These are phyloP conservation scores for Diaporthe sp. DNA, from an alignment of 2,329 filamentous ascomycete genomes.

Conservation along the genomic window DNA sequence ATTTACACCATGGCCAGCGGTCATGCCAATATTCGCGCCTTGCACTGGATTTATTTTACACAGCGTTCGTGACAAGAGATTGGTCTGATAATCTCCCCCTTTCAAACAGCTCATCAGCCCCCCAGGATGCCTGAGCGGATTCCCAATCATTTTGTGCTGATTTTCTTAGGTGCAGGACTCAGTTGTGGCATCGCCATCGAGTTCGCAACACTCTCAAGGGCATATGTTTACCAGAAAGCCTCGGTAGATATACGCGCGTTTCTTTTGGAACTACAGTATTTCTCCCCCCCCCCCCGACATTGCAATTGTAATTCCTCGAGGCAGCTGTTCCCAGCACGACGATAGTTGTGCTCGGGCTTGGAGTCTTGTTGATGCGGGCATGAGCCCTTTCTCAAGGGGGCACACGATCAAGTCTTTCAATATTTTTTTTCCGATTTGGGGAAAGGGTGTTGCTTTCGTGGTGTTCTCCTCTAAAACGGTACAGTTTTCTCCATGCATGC, in stretches of 20 bases:
- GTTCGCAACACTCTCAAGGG: not conserved
- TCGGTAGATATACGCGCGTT: not conserved
- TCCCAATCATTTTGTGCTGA: not conserved
- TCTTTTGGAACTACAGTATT: not conserved
- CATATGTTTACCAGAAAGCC: not conserved
- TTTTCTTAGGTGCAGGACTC: not conserved
- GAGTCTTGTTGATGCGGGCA: not conserved
- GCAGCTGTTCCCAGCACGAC: not conserved
- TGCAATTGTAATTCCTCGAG: not conserved
- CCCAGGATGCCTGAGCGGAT: not conserved
- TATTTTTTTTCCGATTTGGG: too few species aligned
- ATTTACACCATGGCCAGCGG: not conserved
- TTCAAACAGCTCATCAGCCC: not conserved
- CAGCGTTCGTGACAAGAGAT: not conserved
- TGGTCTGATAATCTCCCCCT: not conserved
- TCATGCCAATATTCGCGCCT: not conserved
- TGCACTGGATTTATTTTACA: not conserved
- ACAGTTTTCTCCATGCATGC: too few species aligned
- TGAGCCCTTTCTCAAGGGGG: not conserved
- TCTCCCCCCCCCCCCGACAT: too few species aligned
- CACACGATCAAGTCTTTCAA: not conserved
- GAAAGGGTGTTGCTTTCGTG: not conserved
- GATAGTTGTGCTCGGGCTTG: not conserved
- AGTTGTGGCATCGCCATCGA: not conserved
- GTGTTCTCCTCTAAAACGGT: not conserved